A percentile compares a stretch with the other conserved stretches of the same genome.
Evolutionary conservation across 805 yeast species (phyloP).

Genomic region (Osmozyma mogii): DNA sequence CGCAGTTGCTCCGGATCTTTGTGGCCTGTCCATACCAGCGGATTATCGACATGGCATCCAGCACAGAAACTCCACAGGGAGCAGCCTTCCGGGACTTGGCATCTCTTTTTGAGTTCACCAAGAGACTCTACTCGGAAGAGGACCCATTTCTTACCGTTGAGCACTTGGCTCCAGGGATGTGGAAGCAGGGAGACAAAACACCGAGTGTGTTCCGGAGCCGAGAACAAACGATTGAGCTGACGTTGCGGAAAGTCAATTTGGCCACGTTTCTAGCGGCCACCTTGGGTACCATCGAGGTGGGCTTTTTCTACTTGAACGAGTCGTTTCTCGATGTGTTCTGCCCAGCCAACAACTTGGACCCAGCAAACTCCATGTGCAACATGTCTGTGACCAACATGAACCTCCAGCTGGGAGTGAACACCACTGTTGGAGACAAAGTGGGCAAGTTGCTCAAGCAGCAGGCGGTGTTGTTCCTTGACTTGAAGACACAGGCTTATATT

Average conservation of each 20-base stretch:
- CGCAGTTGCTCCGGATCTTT: constrained; percentile 68
- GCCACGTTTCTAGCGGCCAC: constrained; percentile 87
- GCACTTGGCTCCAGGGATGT: constrained; percentile 63
- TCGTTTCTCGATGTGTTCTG: constrained; percentile 83
- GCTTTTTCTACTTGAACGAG: constrained; percentile 79
- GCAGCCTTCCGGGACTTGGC: constrained; percentile 60
- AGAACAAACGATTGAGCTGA: constrained; percentile 53
- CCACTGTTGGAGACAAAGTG: constrained; percentile 30
- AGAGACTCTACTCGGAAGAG: constrained; percentile 57
- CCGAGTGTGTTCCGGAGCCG: constrained; percentile 51
- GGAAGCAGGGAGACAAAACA: constrained; percentile 55
- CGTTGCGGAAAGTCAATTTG: constrained; percentile 76
- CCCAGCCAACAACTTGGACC: constrained; percentile 55
- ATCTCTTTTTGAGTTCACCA: constrained; percentile 72
- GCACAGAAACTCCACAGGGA: constrained; percentile 56
- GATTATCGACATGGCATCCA: constrained; percentile 60
- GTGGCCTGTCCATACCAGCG: constrained; percentile 72
- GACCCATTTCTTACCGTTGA: constrained; percentile 67
- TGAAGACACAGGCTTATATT: constrained; percentile 92
- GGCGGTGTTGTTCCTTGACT: constrained; percentile 69
- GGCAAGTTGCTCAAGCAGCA: constrained; percentile 72
- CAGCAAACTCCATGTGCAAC: constrained; percentile 34
- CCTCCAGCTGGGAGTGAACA: constrained; percentile 26
- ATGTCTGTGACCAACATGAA: constrained; percentile 24
- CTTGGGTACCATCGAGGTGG: constrained; percentile 76